These are phyloP conservation scores for Bifiguratus adelaidae DNA, from an alignment of 192 early-diverging fungal species.

Conservation along the genomic window DNA sequence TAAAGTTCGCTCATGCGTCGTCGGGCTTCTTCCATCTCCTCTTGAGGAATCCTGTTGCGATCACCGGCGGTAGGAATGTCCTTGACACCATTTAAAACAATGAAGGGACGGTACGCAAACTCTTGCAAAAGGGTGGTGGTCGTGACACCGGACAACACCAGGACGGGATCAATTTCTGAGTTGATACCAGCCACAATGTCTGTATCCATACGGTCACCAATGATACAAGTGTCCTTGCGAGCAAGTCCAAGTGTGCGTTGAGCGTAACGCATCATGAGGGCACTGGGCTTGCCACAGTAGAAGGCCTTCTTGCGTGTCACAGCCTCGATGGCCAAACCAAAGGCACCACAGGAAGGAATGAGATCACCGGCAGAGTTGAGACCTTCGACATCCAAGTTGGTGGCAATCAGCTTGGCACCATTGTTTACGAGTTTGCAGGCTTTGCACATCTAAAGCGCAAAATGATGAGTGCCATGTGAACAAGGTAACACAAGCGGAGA, in stretches of 20 bases:
- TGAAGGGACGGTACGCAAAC: slow-evolving; percentile 40
- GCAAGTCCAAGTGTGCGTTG: slow-evolving; percentile 34
- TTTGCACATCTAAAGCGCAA: no score
- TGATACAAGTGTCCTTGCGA: slow-evolving; percentile 48
- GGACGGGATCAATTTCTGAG: slow-evolving; percentile 45
- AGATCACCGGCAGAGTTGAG: slow-evolving; percentile 30
- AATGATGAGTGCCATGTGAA: not conserved
- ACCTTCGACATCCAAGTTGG: slow-evolving; percentile 48
- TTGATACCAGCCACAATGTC: slow-evolving; percentile 49
- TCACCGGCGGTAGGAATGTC: slow-evolving; percentile 22
- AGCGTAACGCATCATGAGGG: slow-evolving; percentile 47
- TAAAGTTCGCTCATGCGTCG: slow-evolving; percentile 8
- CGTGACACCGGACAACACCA: slow-evolving; percentile 44
- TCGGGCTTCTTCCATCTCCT: slow-evolving; percentile 16
- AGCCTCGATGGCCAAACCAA: slow-evolving; percentile 39
- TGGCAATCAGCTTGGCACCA: slow-evolving; percentile 49
- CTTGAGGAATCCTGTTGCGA: slow-evolving; percentile 7
- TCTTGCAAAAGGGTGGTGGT: slow-evolving; percentile 24
- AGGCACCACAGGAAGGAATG: slow-evolving; percentile 45
- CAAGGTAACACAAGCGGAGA: no score
- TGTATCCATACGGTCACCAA: slow-evolving; percentile 60
- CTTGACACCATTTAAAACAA: slow-evolving; percentile 39
- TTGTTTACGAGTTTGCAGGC: slow-evolving; percentile 40
- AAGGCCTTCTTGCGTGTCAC: slow-evolving; percentile 50
- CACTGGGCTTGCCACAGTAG: slow-evolving; percentile 41